Evolutionary conservation across 2,329 filamentous ascomycete genomes (phyloP).

Genomic region (Westerdykella sp.): DNA sequence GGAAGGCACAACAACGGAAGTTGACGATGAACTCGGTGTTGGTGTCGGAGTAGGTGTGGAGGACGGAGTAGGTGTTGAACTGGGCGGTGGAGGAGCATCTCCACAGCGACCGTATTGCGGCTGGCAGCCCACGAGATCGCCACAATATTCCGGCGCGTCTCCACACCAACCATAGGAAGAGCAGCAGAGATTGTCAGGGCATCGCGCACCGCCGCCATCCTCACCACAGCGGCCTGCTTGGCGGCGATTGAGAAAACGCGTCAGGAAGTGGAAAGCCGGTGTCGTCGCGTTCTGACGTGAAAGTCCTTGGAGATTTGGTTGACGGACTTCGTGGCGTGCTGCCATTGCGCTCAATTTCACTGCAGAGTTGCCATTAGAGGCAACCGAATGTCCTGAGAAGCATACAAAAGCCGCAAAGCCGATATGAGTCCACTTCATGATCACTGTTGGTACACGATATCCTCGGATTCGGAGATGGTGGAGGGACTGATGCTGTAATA

Average conservation of each 20-base stretch:
- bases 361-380: conserved; percentile 6
- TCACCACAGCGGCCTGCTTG: conserved; percentile 21
- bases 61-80: conserved; percentile 9
- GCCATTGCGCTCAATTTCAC: conserved; percentile 3
- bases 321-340: conserved; percentile 1
- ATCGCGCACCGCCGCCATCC: conserved; percentile 13
- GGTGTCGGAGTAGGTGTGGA: conserved; percentile 16
- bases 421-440: conserved; percentile 18
- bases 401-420: conserved; percentile 11
- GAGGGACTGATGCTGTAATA: not conserved
- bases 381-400: conserved; percentile 13
- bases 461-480: not conserved
- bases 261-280: conserved; percentile 5
- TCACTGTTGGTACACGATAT: not conserved
- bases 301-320: conserved; percentile 3
- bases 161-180: conserved; percentile 24
- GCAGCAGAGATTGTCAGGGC: conserved; percentile 19
- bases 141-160: conserved; percentile 18
- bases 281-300: conserved; percentile 12
- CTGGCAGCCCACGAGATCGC: conserved; percentile 20
- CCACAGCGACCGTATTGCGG: conserved; percentile 25
- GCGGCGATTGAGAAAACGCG: conserved; percentile 11
- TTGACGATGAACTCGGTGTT: conserved; percentile 10
- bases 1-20: not conserved
- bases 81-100: conserved; percentile 10